Evolutionary conservation across 23 red algal species (phyloP).

Genomic region (Gracilaria domingensis): DNA sequence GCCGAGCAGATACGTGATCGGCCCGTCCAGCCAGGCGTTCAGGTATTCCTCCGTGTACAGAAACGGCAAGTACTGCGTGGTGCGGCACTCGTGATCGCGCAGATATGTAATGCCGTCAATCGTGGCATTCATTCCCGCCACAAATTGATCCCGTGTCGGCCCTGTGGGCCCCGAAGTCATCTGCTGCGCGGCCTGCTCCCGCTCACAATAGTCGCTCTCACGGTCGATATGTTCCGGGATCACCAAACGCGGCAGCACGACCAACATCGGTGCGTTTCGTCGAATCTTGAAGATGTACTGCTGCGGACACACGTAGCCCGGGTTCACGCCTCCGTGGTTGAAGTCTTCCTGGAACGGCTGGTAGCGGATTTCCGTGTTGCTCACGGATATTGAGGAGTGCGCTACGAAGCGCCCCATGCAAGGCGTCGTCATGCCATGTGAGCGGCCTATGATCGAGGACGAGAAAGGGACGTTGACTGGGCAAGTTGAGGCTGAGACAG

Average conservation of each 20-base stretch:
- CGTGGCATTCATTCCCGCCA: constrained; percentile 16
- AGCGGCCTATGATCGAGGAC: neutral
- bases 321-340: constrained; percentile 9
- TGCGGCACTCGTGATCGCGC: constrained; percentile 6
- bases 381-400: neutral
- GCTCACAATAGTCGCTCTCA: neutral
- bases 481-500: neutral
- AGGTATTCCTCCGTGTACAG: neutral
- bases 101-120: neutral
- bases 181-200: neutral
- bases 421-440: neutral
- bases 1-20: neutral
- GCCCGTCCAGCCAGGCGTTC: neutral
- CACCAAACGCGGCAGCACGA: neutral
- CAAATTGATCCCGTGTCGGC: neutral
- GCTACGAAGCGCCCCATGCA: neutral
- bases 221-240: neutral
- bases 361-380: constrained; percentile 5
- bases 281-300: neutral
- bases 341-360: constrained; percentile 3
- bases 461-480: neutral
- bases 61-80: neutral
- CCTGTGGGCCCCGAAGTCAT: neutral
- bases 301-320: neutral
- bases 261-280: neutral